phyloP scores from a whole-genome alignment of 192 early-diverging fungal species.

The Radiomyces spectabilis region DNA sequence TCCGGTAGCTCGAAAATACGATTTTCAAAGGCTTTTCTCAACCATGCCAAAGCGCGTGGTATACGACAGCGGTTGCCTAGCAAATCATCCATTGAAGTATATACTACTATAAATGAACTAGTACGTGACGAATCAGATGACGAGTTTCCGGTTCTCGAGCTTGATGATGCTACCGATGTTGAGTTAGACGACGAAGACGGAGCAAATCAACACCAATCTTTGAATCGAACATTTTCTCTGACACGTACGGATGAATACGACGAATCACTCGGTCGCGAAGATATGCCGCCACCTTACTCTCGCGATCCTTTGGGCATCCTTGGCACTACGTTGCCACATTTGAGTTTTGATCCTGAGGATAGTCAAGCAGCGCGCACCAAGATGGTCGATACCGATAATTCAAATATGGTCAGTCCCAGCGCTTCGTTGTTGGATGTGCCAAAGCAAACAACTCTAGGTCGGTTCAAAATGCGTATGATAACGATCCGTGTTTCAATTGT shows the following conservation, averaged over 20 bases:
- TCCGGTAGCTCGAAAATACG: not conserved
- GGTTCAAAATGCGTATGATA: too few relatives aligned
- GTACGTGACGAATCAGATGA: conserved; percentile 50
- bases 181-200: conserved; percentile 17
- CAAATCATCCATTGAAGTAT: conserved; percentile 43
- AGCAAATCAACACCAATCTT: not conserved
- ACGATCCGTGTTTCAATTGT: too few relatives aligned
- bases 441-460: too few relatives aligned
- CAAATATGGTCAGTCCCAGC: too few relatives aligned
- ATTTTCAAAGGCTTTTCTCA: not conserved
- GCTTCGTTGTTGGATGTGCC: too few relatives aligned
- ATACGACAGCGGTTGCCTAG: conserved; percentile 24
- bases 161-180: conserved; percentile 27
- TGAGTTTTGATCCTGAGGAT: conserved; percentile 13
- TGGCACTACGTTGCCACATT: conserved; percentile 2
- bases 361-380: too few relatives aligned
- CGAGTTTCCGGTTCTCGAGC: conserved; percentile 32
- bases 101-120: conserved; percentile 38
- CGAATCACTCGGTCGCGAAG: conserved; percentile 20
- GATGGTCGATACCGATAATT: too few relatives aligned
- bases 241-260: conserved; percentile 51
- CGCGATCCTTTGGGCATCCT: not conserved
- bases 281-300: not conserved
- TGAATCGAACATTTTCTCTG: conserved; percentile 38
- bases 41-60: not conserved